Evolutionary conservation across 225 moss, liverwort and hornwort genomes (phyloP), one percentile per base, ranked within the genome.

Genomic region (Marchantia paleacea): DNA sequence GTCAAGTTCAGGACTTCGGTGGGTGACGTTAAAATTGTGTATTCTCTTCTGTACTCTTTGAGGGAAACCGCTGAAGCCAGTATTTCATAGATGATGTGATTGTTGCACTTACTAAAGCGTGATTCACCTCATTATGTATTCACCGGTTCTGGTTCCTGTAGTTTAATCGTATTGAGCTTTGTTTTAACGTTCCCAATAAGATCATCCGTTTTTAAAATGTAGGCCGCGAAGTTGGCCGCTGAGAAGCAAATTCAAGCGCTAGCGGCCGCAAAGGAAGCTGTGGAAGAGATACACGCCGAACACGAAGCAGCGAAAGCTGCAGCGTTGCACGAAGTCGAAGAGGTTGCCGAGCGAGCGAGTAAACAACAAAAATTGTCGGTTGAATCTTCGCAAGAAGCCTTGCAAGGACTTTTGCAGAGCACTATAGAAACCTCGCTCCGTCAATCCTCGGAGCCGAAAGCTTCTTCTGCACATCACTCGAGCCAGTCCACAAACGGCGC

Each of bases 221-320:
- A 68, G 68, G 68, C 68, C 10, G 68, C 68, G 29, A 68, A 68
- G 24, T 68, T 68, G 68, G 68, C 68, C 28, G 68, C 14, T 12
- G 68, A 68, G 68, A 68, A 68, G 10, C 68, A 68, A 26, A 28
- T 31, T 2, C 10, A 68, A 68, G 68, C 68, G 3, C 30, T 30
- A 30, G 68, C 3, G 13, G 68, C 68, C 14, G 29, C 68, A 30
- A 68, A 68, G 68, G 68, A 68, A 31, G 68, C 68, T 31, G 25
- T 2, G 30, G 68, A 68, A 12, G 68, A 30, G 16, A 68, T 68
- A 8, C 30, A 30, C 10, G 68, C 68, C n/a, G 68, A 68, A 25
- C 68, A 18, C 24, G 68, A 30, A 68, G 68, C 68, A 1, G 68
- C 28, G 5, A 68, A 68, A 29, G 68, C 28, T 8, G 68, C 31